Conservation (phyloP, 768 basidiomycete species). For the Boletus sp. region DNA sequence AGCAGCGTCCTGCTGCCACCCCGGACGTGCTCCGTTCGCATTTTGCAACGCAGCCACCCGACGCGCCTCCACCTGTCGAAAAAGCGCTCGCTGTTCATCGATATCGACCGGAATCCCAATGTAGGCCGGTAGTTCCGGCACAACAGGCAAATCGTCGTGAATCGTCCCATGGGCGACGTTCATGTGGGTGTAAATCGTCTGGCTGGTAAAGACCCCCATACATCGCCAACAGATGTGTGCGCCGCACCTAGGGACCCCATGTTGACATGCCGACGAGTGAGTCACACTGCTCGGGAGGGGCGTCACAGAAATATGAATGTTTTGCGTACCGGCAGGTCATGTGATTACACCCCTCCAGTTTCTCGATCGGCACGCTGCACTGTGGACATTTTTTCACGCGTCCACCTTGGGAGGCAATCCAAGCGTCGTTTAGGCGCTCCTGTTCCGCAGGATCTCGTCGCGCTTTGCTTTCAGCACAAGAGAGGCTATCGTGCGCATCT, state of each 20-base stretch:
- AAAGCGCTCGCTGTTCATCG: constrained; percentile 19
- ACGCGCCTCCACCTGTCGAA: constrained; percentile 13
- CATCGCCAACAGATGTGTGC: constrained; percentile 79
- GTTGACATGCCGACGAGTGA: background rate
- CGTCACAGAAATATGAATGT: background rate
- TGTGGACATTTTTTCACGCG: constrained; percentile 70
- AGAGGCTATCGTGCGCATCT: constrained; percentile 59
- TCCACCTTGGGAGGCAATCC: constrained; percentile 51
- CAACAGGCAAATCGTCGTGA: constrained; percentile 13
- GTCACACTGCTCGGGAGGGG: too few relatives aligned
- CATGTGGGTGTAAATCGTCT: constrained; percentile 40
- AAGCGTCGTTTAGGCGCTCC: constrained; percentile 50
- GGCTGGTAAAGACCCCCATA: constrained; percentile 36
- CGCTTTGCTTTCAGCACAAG: constrained; percentile 45
- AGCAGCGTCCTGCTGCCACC: background rate
- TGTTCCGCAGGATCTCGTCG: constrained; percentile 42
- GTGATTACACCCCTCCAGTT: constrained; percentile 73
- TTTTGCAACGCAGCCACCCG: background rate
- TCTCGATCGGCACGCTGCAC: constrained; percentile 67
- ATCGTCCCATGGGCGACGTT: constrained; percentile 29
- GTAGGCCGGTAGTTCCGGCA: constrained; percentile 6
- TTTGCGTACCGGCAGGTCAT: constrained; percentile 52
- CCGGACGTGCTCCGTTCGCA: background rate
- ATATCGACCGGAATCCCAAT: constrained; percentile 15
- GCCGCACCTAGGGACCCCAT: constrained; percentile 44